Evolutionary conservation across 2,329 filamentous ascomycete species (phyloP), one percentile per base, ranked within the genome.

Genomic region (Podosphaera leucotricha): DNA sequence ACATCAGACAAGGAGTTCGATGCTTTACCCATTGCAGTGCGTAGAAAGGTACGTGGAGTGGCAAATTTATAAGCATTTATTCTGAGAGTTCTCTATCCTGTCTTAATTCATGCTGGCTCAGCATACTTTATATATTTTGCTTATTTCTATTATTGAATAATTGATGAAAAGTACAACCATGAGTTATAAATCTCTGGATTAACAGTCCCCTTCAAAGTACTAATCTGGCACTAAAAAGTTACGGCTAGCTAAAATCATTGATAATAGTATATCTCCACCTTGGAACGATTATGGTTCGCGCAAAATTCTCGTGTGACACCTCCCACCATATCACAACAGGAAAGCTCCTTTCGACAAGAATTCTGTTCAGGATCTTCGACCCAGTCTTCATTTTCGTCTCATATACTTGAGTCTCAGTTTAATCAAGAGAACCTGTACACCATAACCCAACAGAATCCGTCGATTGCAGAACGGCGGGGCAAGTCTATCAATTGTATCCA

Each of bases 221-320:
- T 3, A 33, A 38, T 20, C 37, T 20, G 10, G n/a, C n/a, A n/a
- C n/a, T 37, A 18, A n/a, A 41, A 41, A 19, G 19, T 36, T 38
- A 20, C 6, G n/a, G n/a, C 21, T 28, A 35, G 20, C 44, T 41
- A 20, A 41, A 18, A 21, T 22, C 33, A 33, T 46, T 42, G 46
- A 43, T 43, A 47, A 36, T 58, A 83, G 72, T 82, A 80, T 62
- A 82, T 83, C 62, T 80, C 77, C 26, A 76, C 72, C 6, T 66
- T 79, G 49, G 79, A 84, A 60, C 71, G 77, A 46, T 66, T 80
- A 46, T 72, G 73, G 53, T 73, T 83, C 57, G 70, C 70, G 43
- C 72, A 75, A 53, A 61, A 61, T 42, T 59, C 62, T 38, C 59
- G 57, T 41, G 52, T 55, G 37, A 53, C 58, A 41, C 52, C 57